phyloP scores from a whole-genome alignment of 768 basidiomycete species.

The Dacryopinax spathularia region DNA sequence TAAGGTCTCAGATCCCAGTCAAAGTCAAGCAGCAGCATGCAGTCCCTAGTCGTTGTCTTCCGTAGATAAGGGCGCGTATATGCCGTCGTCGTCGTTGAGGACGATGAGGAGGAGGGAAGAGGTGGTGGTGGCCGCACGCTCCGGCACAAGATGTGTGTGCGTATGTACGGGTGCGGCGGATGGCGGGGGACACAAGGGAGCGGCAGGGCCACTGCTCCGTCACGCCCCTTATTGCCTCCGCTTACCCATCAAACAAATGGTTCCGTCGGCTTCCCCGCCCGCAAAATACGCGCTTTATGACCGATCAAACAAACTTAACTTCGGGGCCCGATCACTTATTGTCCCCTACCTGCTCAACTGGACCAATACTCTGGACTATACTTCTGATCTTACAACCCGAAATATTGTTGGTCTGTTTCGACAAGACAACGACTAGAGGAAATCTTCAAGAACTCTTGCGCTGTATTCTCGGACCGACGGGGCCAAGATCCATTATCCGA shows the following conservation, averaged over 20 bases:
- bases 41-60: not conserved
- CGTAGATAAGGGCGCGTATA: not conserved
- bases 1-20: not conserved
- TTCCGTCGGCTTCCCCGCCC: not conserved
- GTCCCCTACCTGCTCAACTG: too few relatives aligned
- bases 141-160: too few relatives aligned
- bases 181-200: not conserved
- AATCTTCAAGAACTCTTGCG: too few relatives aligned
- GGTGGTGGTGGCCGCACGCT: too few relatives aligned
- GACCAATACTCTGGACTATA: too few relatives aligned
- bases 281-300: not conserved
- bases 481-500: too few relatives aligned
- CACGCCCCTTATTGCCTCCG: conserved; percentile 4
- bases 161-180: too few relatives aligned
- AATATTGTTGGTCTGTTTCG: too few relatives aligned
- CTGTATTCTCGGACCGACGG: too few relatives aligned
- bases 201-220: not conserved
- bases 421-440: too few relatives aligned
- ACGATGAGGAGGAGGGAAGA: not conserved
- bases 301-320: not conserved
- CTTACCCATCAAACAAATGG: not conserved
- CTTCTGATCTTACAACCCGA: too few relatives aligned
- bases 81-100: not conserved
- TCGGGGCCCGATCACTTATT: not conserved
- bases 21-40: not conserved